Conservation (phyloP, 2,329 filamentous ascomycete genomes). For the Ceratocystiopsis brevicomis region DNA sequence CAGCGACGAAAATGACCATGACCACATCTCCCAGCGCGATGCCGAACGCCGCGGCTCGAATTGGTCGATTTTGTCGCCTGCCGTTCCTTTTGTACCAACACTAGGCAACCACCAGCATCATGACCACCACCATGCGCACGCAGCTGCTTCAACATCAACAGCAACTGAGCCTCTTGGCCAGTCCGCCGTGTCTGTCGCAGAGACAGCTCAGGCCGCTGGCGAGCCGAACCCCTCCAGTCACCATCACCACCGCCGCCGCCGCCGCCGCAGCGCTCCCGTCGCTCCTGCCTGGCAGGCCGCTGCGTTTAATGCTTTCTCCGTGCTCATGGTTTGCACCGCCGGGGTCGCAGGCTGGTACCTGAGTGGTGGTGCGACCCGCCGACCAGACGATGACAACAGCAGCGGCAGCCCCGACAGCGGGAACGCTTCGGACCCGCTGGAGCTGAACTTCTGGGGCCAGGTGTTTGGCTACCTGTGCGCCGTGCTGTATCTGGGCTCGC, state of each 20-base stretch:
- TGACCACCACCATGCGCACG: background rate
- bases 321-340: constrained; percentile 66
- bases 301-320: constrained; percentile 54
- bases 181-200: too few relatives aligned
- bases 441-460: constrained; percentile 64
- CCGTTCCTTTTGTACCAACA: constrained; percentile 36
- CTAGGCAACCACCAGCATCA: background rate
- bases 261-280: constrained; percentile 22
- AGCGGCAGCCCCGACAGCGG: constrained; percentile 9
- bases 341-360: constrained; percentile 79
- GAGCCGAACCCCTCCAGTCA: background rate
- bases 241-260: background rate
- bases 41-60: constrained; percentile 31
- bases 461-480: constrained; percentile 90
- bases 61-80: constrained; percentile 57
- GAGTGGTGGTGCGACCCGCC: constrained; percentile 26
- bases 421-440: constrained; percentile 18
- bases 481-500: constrained; percentile 69
- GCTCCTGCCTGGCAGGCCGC: constrained; percentile 34
- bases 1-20: constrained; percentile 14
- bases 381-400: constrained; percentile 27
- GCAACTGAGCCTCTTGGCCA: too few relatives aligned
- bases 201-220: background rate
- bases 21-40: constrained; percentile 6
- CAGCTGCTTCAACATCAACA: too few relatives aligned